A percentile compares a stretch with the other conserved stretches of the same genome.
These are phyloP conservation scores for Litsea cubeba DNA, from an alignment of 164 flowering plant genomes.

Conservation along the genomic window DNA sequence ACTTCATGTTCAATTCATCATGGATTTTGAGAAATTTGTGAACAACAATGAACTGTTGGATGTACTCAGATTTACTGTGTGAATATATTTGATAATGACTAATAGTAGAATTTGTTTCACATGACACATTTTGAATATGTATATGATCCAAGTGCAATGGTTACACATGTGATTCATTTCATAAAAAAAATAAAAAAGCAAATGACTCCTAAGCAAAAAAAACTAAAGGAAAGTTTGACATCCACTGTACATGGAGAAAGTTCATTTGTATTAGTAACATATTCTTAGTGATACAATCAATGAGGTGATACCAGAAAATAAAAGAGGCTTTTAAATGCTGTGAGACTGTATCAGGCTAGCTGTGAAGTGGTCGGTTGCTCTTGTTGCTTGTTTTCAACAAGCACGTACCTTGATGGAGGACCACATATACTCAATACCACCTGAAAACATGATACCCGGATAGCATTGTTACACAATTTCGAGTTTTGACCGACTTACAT, in stretches of 20 bases:
- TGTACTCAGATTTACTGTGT: too few species aligned
- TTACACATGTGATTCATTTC: too few species aligned
- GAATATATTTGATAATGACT: too few species aligned
- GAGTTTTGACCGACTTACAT: neutral
- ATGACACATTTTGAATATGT: too few species aligned
- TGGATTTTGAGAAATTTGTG: too few species aligned
- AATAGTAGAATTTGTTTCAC: too few species aligned
- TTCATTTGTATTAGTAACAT: neutral
- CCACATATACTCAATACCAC: constrained; percentile 72
- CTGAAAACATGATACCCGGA: constrained; percentile 29
- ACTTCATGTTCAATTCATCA: too few species aligned
- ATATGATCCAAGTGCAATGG: too few species aligned
- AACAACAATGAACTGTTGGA: too few species aligned
- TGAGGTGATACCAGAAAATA: neutral
- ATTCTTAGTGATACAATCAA: neutral
- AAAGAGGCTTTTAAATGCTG: neutral
- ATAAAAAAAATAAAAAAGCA: too few species aligned
- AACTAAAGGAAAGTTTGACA: neutral
- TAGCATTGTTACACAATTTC: neutral
- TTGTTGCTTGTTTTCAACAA: constrained; percentile 13
- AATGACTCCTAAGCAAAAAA: too few species aligned
- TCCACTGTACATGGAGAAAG: neutral
- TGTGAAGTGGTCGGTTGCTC: constrained; percentile 4
- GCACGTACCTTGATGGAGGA: constrained; percentile 51
- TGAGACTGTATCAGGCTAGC: neutral